Conservation (phyloP, 2,329 filamentous ascomycete genomes). For the Diaporthe ilicicola region DNA sequence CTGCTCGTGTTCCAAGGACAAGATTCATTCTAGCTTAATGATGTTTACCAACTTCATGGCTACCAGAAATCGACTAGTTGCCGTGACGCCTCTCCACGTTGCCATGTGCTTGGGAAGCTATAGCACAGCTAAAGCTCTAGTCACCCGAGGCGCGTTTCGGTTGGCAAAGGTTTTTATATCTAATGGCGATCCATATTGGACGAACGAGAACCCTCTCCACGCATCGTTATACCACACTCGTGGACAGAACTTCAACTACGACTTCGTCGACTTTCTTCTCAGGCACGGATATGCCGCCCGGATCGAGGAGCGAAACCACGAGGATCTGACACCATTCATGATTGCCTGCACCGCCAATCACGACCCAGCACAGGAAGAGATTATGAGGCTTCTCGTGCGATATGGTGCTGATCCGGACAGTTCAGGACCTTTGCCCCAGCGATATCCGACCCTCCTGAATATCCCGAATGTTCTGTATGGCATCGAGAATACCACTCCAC, state of each 20-base stretch:
- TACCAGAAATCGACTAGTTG: too few species aligned
- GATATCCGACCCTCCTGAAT: too few species aligned
- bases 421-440: neutral
- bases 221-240: neutral
- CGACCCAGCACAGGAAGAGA: neutral
- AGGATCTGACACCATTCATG: neutral
- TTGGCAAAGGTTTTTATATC: neutral
- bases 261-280: conserved; percentile 3
- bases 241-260: neutral
- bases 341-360: neutral
- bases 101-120: neutral
- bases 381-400: neutral
- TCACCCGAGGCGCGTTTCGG: neutral
- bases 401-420: neutral
- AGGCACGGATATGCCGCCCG: neutral
- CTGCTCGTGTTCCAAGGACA: neutral
- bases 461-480: too few species aligned
- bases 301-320: neutral
- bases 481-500: neutral
- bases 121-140: neutral
- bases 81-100: neutral
- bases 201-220: neutral
- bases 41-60: accelerated
- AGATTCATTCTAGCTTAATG: neutral
- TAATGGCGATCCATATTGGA: neutral